A percentile compares a stretch with the other conserved stretches of the same genome.
Evolutionary conservation across 495 filamentous ascomycete genomes (phyloP).

Genomic region (Penicillium samsonianum): DNA sequence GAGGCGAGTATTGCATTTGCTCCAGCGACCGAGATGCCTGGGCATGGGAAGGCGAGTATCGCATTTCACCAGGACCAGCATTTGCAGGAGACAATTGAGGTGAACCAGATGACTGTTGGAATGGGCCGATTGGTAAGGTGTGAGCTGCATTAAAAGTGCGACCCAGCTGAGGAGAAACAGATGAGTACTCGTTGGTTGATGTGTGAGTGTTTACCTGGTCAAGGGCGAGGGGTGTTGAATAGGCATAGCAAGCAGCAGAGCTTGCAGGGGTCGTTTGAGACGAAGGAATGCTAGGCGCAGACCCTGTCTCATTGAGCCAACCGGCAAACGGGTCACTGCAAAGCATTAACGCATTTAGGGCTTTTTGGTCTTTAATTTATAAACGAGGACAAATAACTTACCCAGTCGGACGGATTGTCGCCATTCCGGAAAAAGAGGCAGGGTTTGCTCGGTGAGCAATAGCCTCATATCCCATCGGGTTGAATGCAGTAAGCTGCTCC

Average conservation of each 20-base stretch:
- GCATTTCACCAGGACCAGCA: background rate
- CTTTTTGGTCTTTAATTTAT: background rate
- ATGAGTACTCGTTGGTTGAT: background rate
- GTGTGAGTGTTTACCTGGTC: background rate
- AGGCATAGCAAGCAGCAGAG: background rate
- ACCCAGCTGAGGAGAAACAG: background rate
- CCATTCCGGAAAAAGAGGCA: background rate
- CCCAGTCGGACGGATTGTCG: background rate
- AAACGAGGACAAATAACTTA: background rate
- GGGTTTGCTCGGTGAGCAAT: background rate
- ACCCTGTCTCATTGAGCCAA: background rate
- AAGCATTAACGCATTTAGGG: background rate
- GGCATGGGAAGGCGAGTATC: background rate
- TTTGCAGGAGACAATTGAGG: background rate
- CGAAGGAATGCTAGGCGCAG: background rate
- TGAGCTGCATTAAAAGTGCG: background rate
- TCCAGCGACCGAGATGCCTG: background rate
- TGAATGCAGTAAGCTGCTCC: conserved; percentile 1
- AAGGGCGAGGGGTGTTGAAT: no score
- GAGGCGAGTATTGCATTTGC: background rate
- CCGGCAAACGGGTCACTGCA: conserved; percentile 1
- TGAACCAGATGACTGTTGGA: background rate
- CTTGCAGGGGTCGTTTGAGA: background rate
- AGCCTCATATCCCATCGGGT: background rate
- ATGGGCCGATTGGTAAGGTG: background rate